Conservation (phyloP, 306 rosid species). For the Chamaecrista fasciculata region DNA sequence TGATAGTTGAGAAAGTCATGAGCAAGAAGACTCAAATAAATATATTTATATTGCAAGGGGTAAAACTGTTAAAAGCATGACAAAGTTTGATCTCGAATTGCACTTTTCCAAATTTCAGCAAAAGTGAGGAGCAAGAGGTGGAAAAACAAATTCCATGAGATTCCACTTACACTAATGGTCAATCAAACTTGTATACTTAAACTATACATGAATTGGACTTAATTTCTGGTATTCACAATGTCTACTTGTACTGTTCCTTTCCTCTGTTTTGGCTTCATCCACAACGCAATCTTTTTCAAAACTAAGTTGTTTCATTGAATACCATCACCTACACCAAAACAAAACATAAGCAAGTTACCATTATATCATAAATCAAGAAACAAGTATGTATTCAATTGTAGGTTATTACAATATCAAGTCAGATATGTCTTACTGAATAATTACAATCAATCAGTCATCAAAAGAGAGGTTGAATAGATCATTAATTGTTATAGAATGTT, state of each 20-base stretch:
- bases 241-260: slow-evolving; percentile 32
- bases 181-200: slow-evolving; percentile 41
- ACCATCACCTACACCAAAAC: slow-evolving; percentile 65
- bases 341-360: background rate
- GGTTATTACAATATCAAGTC: no score
- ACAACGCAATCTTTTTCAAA: slow-evolving; percentile 40
- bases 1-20: background rate
- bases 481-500: background rate
- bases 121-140: background rate
- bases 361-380: background rate
- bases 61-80: slow-evolving; percentile 30
- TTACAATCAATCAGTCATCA: no score
- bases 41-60: slow-evolving; percentile 10
- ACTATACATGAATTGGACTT: slow-evolving; percentile 46
- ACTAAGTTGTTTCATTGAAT: slow-evolving; percentile 82
- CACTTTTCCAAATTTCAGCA: slow-evolving; percentile 31
- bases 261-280: slow-evolving; percentile 55
- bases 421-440: no score
- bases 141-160: slow-evolving; percentile 29
- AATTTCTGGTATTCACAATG: slow-evolving; percentile 59
- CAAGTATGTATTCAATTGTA: background rate
- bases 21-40: background rate
- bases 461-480: background rate
- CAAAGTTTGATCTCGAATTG: slow-evolving; percentile 27
- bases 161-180: slow-evolving; percentile 36